Percentiles rank a stretch among this genome's conserved stretches.
Conservation (phyloP, 2,329 filamentous ascomycete species). For the Triangularia setosa region DNA sequence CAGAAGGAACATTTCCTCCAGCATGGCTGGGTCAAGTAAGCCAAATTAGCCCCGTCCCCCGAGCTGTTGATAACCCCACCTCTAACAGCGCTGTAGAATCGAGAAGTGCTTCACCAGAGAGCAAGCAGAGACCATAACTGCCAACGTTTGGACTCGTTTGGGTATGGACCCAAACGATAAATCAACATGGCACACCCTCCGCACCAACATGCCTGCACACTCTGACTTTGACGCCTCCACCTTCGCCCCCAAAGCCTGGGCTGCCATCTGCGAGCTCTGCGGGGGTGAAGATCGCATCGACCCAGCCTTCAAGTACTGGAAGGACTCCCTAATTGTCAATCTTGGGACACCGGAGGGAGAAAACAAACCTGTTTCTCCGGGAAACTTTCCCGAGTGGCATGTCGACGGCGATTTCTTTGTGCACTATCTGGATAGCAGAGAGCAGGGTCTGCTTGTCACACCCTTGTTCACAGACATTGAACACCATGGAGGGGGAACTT, state of each 20-base stretch:
- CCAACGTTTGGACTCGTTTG: conserved; percentile 59
- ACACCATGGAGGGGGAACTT: conserved; percentile 58
- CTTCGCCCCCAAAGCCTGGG: conserved; percentile 64
- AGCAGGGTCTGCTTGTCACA: conserved; percentile 66
- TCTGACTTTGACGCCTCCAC: conserved; percentile 47
- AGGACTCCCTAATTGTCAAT: conserved; percentile 66
- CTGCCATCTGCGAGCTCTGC: conserved; percentile 61
- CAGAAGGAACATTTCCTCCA: conserved; percentile 40
- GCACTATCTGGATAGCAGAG: conserved; percentile 66
- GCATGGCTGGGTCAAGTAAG: conserved; percentile 39
- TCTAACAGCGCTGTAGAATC: conserved; percentile 25
- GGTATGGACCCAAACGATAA: conserved; percentile 62
- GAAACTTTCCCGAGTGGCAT: conserved; percentile 58
- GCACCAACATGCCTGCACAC: conserved; percentile 63
- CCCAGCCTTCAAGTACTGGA: conserved; percentile 52
- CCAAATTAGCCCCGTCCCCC: not conserved
- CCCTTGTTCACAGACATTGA: conserved; percentile 63
- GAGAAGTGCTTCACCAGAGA: conserved; percentile 36
- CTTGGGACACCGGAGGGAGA: conserved; percentile 55
- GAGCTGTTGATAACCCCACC: not conserved
- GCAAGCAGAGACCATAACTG: conserved; percentile 34
- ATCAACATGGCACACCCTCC: conserved; percentile 59
- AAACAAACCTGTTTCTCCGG: conserved; percentile 46
- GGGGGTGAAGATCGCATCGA: conserved; percentile 57
- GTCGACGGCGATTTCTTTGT: conserved; percentile 71